A percentile compares a stretch with the other conserved stretches of the same genome.
Conservation (phyloP, 305 asterid genomes). For the Stenogyne calaminthoides region DNA sequence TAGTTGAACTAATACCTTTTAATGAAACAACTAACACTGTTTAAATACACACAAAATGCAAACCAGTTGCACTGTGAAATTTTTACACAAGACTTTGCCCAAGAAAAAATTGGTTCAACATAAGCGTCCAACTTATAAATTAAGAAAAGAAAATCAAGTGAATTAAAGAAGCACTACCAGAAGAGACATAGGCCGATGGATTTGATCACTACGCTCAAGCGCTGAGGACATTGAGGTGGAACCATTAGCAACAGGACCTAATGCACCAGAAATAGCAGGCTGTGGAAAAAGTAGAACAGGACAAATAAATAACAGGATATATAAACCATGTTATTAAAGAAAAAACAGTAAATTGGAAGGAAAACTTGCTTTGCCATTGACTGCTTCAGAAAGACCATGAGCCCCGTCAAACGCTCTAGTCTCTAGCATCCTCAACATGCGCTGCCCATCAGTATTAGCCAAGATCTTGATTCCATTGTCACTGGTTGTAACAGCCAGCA, state of each 20-base stretch:
- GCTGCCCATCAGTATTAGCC: constrained; percentile 86
- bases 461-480: constrained; percentile 90
- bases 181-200: constrained; percentile 84
- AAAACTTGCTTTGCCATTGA: constrained; percentile 65
- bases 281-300: constrained; percentile 35
- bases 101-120: neutral
- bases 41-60: too few species aligned
- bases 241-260: constrained; percentile 69
- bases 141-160: constrained; percentile 7
- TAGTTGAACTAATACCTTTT: too few species aligned
- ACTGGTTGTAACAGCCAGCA: constrained; percentile 86
- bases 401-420: constrained; percentile 82
- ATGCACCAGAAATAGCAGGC: constrained; percentile 70
- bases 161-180: constrained; percentile 45
- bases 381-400: constrained; percentile 73
- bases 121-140: constrained; percentile 13
- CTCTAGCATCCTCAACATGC: constrained; percentile 88
- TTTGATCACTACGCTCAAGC: constrained; percentile 71
- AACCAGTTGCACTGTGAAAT: too few species aligned
- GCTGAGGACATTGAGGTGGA: constrained; percentile 67
- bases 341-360: constrained; percentile 12
- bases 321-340: neutral
- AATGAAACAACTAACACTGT: too few species aligned
- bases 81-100: too few species aligned
- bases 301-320: constrained; percentile 24